Percentiles rank a stretch among this genome's conserved stretches.
These are phyloP conservation scores for Ganoderma boninense DNA, from an alignment of 1,284 basidiomycete species.

Conservation along the genomic window DNA sequence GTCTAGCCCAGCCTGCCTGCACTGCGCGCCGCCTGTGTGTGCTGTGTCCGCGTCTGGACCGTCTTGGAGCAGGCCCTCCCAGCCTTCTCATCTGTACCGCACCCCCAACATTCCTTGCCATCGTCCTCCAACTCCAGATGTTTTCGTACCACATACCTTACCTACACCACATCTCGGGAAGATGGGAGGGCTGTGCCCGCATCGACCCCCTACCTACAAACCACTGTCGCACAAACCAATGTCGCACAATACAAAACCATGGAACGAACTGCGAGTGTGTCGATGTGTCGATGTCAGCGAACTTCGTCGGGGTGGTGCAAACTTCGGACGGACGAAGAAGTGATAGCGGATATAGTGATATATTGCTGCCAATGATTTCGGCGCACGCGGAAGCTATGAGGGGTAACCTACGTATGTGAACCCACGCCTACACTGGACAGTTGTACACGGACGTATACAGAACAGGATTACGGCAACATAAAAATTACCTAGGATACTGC, in stretches of 20 bases:
- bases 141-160: conserved; percentile 22
- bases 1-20: conserved; percentile 9
- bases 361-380: conserved; percentile 18
- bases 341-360: conserved; percentile 18
- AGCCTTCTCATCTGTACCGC: conserved; percentile 9
- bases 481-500: conserved; percentile 33
- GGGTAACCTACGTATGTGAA: conserved; percentile 9
- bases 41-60: conserved; percentile 7
- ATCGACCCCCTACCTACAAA: conserved; percentile 24
- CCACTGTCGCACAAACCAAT: conserved; percentile 21
- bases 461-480: conserved; percentile 26
- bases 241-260: conserved; percentile 6
- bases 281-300: not conserved
- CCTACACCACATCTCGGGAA: conserved; percentile 26
- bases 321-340: not conserved
- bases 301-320: too few relatives aligned
- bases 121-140: conserved; percentile 15
- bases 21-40: conserved; percentile 7
- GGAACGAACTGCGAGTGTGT: conserved; percentile 22
- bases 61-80: conserved; percentile 21
- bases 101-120: conserved; percentile 20
- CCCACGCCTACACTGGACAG: conserved; percentile 3
- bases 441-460: conserved; percentile 21
- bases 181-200: conserved; percentile 41
- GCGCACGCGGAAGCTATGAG: not conserved